phyloP scores from a whole-genome alignment of 306 rosid species.

The Citrullus amarus region DNA sequence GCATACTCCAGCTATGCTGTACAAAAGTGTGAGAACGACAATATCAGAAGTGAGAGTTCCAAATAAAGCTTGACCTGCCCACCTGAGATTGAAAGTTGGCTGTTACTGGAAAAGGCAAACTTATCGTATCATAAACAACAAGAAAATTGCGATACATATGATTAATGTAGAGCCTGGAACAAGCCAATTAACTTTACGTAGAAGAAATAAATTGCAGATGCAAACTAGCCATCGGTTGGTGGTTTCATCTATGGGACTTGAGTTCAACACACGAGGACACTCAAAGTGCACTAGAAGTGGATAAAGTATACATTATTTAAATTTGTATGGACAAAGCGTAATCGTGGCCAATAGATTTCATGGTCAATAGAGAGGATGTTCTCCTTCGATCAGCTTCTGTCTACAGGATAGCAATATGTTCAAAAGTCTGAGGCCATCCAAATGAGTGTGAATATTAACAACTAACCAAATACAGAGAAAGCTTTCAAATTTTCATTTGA shows the following conservation, averaged over 20 bases:
- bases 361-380: background rate
- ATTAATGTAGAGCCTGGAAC: conserved; percentile 2
- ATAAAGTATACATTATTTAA: background rate
- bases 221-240: background rate
- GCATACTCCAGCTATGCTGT: conserved; percentile 98
- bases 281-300: background rate
- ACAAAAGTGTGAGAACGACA: conserved; percentile 70
- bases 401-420: background rate
- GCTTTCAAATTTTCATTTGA: background rate
- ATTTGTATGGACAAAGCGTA: background rate
- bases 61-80: conserved; percentile 99
- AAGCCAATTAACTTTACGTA: background rate
- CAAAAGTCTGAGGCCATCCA: background rate
- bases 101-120: background rate
- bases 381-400: background rate
- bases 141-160: background rate
- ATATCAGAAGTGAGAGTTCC: conserved; percentile 92
- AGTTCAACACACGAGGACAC: background rate
- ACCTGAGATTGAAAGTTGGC: conserved; percentile 39
- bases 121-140: background rate
- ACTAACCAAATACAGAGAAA: background rate
- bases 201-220: background rate
- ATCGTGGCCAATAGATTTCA: background rate
- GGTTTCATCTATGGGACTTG: background rate
- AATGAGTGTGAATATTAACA: background rate